Evolutionary conservation across 2,329 filamentous ascomycete genomes (phyloP), one percentile per base, ranked within the genome.

Genomic region (Cadophora sp.): DNA sequence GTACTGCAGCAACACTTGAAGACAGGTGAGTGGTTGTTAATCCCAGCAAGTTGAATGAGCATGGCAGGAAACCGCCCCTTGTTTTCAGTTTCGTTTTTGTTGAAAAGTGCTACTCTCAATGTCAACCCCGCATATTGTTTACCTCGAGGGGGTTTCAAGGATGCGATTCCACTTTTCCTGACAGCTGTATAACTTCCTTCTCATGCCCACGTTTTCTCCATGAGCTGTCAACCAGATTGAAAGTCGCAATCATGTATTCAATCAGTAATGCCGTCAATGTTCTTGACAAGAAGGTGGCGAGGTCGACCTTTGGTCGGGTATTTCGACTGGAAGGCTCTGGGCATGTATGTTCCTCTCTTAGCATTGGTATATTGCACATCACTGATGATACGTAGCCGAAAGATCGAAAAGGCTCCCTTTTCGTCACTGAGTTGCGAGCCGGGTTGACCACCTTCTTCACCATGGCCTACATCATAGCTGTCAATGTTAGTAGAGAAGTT

Each of bases 401-500:
- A 61, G 89, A 91, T 75, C 87, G 92, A 59, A 84, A 85, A 68
- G 87, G 87, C 33, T 85, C 91, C 51, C 88, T 85, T 66, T 93
- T 95, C 78, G 88, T 92, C 71, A 91, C 87, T 30, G 92, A 96
- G 78, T 80, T 95, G 66, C 89, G 92, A 22, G 92, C 92, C 27
- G 92, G 92, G 1, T 77, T 95, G 63, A 93, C 92, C 4, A 96
- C 92, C 2, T 92, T 72, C 30, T 72, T 72, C 53, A 72, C 71
- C 5, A 72, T 72, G 71, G 67, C 69, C 27, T 92, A 77, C 87
- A 90, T 67, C 14, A 72, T 72, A 36, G 71, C 71, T 48, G 69
- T 71, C 27, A 71, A 71, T 67, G 69, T 71, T 13, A 45, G 60
- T 58, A 9, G 14, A 22, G 16, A 41, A 41, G 20, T 55, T 11